phyloP scores from a whole-genome alignment of 148 eudicot species.

The Rhododendron kiyosumense region DNA sequence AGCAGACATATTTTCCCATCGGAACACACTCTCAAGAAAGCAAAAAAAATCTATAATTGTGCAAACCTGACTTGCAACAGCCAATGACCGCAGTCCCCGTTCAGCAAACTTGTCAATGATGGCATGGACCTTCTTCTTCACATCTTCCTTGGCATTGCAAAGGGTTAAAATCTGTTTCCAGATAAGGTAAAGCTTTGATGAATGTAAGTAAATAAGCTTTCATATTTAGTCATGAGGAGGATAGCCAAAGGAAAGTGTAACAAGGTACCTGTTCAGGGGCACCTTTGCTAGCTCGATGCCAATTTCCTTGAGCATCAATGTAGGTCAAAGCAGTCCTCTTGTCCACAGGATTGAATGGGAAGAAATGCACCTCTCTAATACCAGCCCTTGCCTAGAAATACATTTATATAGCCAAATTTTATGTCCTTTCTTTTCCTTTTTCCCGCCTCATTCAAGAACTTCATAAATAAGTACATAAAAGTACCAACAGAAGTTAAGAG shows the following conservation, averaged over 20 bases:
- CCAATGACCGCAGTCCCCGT: conserved; percentile 88
- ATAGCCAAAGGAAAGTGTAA: background rate
- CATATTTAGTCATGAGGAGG: background rate
- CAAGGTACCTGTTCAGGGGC: conserved; percentile 73
- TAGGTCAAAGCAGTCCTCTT: conserved; percentile 83
- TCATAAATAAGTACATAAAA: background rate
- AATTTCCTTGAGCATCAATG: conserved; percentile 59
- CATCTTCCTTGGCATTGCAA: conserved; percentile 78
- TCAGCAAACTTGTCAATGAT: conserved; percentile 89
- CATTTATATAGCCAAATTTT: background rate
- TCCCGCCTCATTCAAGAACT: background rate
- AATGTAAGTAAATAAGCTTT: background rate
- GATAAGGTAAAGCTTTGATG: background rate
- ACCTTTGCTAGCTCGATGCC: conserved; percentile 80
- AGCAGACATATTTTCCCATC: background rate
- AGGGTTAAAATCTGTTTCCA: conserved; percentile 69
- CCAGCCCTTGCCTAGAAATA: conserved; percentile 66
- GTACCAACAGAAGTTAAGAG: background rate
- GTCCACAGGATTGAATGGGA: conserved; percentile 80
- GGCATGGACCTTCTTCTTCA: conserved; percentile 69
- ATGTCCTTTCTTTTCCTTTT: background rate
- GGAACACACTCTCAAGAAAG: background rate
- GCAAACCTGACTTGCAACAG: conserved; percentile 77
- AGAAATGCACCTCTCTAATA: conserved; percentile 64
- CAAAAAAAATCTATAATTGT: background rate